These are phyloP conservation scores for Diaporthe citriasiana DNA, from an alignment of 2,329 filamentous ascomycete genomes.

Conservation along the genomic window DNA sequence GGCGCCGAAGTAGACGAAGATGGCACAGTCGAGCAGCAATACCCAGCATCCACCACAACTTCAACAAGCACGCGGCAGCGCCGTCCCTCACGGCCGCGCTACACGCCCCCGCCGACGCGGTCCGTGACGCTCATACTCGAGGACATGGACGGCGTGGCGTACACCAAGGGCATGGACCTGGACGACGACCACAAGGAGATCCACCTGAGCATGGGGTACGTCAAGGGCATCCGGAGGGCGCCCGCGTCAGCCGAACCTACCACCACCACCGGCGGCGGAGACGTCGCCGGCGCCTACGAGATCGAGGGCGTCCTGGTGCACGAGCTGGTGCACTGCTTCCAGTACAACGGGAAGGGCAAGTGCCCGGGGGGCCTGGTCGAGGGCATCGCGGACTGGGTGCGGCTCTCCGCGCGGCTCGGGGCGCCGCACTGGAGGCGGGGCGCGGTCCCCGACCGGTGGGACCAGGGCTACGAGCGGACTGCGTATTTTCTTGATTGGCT, in stretches of 20 bases:
- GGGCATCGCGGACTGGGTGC: constrained; percentile 93
- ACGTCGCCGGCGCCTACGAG: constrained; percentile 63
- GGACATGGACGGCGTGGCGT: constrained; percentile 86
- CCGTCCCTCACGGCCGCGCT: constrained; percentile 14
- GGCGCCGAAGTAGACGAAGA: no score
- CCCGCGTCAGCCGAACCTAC: constrained; percentile 43
- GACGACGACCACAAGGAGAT: constrained; percentile 44
- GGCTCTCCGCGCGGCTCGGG: constrained; percentile 78
- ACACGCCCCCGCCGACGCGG: constrained; percentile 73
- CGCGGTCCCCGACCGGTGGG: constrained; percentile 74
- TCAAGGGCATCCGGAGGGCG: constrained; percentile 60
- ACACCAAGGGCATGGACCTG: constrained; percentile 71
- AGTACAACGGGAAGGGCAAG: constrained; percentile 76
- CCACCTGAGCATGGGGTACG: constrained; percentile 83
- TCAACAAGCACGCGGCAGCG: not conserved
- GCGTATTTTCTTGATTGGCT: constrained; percentile 93
- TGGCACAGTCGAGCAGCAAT: not conserved
- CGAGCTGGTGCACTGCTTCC: constrained; percentile 95
- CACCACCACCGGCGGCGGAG: constrained; percentile 51
- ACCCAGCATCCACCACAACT: not conserved
- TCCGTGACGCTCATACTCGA: constrained; percentile 88
- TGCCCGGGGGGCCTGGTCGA: constrained; percentile 86
- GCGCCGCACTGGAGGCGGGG: constrained; percentile 87
- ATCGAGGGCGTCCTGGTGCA: constrained; percentile 88
- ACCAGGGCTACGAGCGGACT: constrained; percentile 90